Base-by-base conservation (phyloP, 352 stramenopile genomes). In the Globisporangium polare region DNA sequence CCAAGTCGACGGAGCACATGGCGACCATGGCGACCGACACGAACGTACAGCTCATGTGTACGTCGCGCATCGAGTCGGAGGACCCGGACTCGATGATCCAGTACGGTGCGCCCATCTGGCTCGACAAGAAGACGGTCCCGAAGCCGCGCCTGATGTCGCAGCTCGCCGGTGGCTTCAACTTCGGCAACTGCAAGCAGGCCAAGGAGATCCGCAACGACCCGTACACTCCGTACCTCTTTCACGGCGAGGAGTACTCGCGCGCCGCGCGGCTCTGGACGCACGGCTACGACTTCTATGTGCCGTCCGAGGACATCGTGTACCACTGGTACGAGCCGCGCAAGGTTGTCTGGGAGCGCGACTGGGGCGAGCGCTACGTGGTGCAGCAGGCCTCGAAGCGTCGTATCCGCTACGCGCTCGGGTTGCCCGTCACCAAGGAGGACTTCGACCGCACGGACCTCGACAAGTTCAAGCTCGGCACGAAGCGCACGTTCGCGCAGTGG, bases 241-340 rank as follows among this genome's bases (percentile, higher is more conserved):
- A 92, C 27, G 84, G 84, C 39, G 82, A 94, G 53, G 84, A 94
- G 63, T 94, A 91, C 73, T 91, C 83, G n/a, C 78, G 83, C 24
- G 83, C 82, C 0, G 70, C 82, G 27, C 80, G 84, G 18, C 72
- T 94, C 20, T 94, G 84, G 84, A 94, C 84, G 47, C 56, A 68
- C 26, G 84, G 84, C 18, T 94, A 89, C 67, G 84, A 94, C 66
- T 91, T 94, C 41, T 94, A 94, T 60, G 74, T 79, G 41, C 84
- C 84, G 2, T 77, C 66, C 2, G 80, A 90, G 51, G 80, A 92
- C 65, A 75, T 90, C 8, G 80, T 86, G 33, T 92, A 83, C 56
- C 82, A 92, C 56, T 90, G 83, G 82, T 94, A 94, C 62, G 81
- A 92, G 62, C 77, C 77, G 60, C 81, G 84, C 59, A 90, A 93